Conservation (phyloP, 495 filamentous ascomycete genomes). For the Chaetomium cochliodes region DNA sequence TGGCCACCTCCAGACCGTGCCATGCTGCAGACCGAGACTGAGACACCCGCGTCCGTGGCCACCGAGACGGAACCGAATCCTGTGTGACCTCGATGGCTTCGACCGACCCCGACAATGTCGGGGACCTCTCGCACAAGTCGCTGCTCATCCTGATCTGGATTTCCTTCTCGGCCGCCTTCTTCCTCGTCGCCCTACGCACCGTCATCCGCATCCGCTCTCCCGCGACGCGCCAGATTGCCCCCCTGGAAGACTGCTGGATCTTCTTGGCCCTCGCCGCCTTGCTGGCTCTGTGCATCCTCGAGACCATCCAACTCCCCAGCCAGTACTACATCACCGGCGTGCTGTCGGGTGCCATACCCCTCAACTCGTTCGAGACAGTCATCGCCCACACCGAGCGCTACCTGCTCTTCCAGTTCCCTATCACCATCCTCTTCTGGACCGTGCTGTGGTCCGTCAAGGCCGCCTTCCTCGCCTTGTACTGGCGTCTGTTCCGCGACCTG, state of each 20-base stretch:
- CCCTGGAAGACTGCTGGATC: slow-evolving; percentile 46
- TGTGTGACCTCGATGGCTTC: slow-evolving; percentile 16
- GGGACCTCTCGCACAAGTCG: slow-evolving; percentile 29
- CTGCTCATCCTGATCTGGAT: slow-evolving; percentile 39
- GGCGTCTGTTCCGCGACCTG: slow-evolving; percentile 43
- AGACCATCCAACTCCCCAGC: slow-evolving; percentile 47
- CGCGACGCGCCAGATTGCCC: slow-evolving; percentile 29
- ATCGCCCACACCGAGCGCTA: slow-evolving; percentile 34
- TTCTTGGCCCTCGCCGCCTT: slow-evolving; percentile 41
- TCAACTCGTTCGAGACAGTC: slow-evolving; percentile 25
- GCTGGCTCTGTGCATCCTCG: slow-evolving; percentile 42
- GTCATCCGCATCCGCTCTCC: slow-evolving; percentile 39
- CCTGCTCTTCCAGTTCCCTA: slow-evolving; percentile 44
- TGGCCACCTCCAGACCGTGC: not conserved
- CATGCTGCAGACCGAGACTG: not conserved
- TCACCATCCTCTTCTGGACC: slow-evolving; percentile 51
- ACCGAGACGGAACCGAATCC: not conserved
- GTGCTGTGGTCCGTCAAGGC: slow-evolving; percentile 50
- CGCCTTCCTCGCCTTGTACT: slow-evolving; percentile 50
- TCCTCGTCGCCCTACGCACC: slow-evolving; percentile 43
- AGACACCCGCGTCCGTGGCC: not conserved
- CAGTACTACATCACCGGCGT: slow-evolving; percentile 42
- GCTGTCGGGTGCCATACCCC: slow-evolving; percentile 32
- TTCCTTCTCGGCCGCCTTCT: slow-evolving; percentile 38
- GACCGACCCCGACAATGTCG: slow-evolving; percentile 21